Evolutionary conservation across 495 filamentous ascomycete genomes (phyloP).

Genomic region (Penicillium steckii): DNA sequence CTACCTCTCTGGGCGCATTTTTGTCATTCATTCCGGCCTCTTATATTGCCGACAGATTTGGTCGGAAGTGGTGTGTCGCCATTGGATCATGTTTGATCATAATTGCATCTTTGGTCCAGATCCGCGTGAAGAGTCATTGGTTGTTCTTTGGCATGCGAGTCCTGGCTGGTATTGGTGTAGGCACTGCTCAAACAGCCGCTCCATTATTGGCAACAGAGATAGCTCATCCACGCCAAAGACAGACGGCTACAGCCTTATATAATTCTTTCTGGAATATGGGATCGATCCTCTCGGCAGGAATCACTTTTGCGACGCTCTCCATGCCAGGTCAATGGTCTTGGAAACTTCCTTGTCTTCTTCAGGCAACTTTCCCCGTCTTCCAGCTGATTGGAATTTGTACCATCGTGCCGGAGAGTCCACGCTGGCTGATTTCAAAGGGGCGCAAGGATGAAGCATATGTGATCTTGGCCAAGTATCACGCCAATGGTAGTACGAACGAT

Average conservation of each 20-base stretch:
- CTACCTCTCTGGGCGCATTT: conserved; percentile 22
- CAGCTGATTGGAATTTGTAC: conserved; percentile 15
- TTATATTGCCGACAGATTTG: conserved; percentile 21
- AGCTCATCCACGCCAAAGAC: conserved; percentile 24
- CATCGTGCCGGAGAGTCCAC: conserved; percentile 23
- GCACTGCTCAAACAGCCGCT: conserved; percentile 23
- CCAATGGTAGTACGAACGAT: conserved; percentile 25
- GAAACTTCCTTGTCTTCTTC: conserved; percentile 21
- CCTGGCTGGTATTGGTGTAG: conserved; percentile 18
- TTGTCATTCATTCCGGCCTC: conserved; percentile 24
- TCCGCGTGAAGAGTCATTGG: conserved; percentile 18
- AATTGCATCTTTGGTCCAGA: conserved; percentile 13
- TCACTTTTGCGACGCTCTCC: conserved; percentile 19
- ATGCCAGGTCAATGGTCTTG: conserved; percentile 22
- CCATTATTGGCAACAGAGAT: conserved; percentile 24
- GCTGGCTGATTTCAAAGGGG: conserved; percentile 43
- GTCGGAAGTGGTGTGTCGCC: conserved; percentile 17
- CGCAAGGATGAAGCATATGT: conserved; percentile 36
- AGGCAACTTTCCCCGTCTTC: conserved; percentile 15
- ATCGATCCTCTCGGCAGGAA: conserved; percentile 17
- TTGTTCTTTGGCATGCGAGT: conserved; percentile 22
- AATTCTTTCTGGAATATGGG: conserved; percentile 23
- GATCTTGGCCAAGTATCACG: conserved; percentile 39
- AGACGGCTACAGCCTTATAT: conserved; percentile 26
- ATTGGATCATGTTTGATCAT: conserved; percentile 17